phyloP scores from a whole-genome alignment of 2,329 filamentous ascomycete genomes.

The Aspergillus sp. region DNA sequence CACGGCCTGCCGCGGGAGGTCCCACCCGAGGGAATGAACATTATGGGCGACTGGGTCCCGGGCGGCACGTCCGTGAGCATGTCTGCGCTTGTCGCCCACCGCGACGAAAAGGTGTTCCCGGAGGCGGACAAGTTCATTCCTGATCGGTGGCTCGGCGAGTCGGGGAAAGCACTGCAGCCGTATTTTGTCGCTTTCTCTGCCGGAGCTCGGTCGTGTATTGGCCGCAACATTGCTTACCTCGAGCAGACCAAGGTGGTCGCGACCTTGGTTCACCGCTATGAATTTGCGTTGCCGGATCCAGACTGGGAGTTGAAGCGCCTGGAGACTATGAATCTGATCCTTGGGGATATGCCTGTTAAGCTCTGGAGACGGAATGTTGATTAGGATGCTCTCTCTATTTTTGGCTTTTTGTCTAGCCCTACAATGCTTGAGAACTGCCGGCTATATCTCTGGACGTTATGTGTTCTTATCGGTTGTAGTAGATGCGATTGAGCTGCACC shows the following conservation, averaged over 20 bases:
- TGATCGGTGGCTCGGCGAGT: conserved; percentile 35
- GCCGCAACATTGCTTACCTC: conserved; percentile 32
- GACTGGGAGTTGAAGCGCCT: conserved; percentile 19
- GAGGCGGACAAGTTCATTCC: conserved; percentile 32
- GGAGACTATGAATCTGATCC: conserved; percentile 10
- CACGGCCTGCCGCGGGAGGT: conserved; percentile 38
- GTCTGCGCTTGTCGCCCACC: conserved; percentile 33
- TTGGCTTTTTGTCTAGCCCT: conserved; percentile 1
- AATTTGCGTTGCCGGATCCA: conserved; percentile 26
- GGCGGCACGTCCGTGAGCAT: conserved; percentile 38
- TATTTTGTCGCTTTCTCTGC: conserved; percentile 33
- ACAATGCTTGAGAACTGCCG: no score
- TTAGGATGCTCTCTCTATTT: conserved; percentile 2
- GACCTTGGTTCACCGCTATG: conserved; percentile 35
- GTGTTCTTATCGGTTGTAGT: no score
- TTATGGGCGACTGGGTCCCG: conserved; percentile 39
- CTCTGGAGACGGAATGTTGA: conserved; percentile 5
- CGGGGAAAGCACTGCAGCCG: conserved; percentile 30
- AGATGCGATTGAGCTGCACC: conserved; percentile 3
- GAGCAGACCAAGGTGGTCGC: conserved; percentile 40
- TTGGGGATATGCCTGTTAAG: conserved; percentile 12
- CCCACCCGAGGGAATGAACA: conserved; percentile 35
- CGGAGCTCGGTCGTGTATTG: conserved; percentile 30
- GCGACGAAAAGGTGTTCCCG: conserved; percentile 30
- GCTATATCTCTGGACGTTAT: no score